Conservation (phyloP, 2,329 filamentous ascomycete genomes). For the Aspergillus felis region DNA sequence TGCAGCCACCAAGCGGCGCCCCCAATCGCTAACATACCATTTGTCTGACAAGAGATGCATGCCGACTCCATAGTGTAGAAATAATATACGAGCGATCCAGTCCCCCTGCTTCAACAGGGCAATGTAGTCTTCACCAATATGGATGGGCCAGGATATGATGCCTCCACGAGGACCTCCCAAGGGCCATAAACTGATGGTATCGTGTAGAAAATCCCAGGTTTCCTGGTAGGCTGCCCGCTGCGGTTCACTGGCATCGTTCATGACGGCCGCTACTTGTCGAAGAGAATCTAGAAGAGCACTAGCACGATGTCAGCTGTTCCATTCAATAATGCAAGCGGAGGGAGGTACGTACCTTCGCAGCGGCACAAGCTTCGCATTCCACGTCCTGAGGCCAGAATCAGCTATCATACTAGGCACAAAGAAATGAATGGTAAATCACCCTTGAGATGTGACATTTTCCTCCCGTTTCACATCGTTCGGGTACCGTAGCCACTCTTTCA, state of each 20-base stretch:
- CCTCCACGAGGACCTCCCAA: constrained; percentile 25
- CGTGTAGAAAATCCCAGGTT: constrained; percentile 24
- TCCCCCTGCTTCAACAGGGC: constrained; percentile 24
- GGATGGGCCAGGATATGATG: constrained; percentile 28
- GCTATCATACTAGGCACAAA: not conserved
- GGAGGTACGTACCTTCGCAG: constrained; percentile 10
- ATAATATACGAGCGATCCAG: constrained; percentile 29
- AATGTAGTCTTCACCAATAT: constrained; percentile 25
- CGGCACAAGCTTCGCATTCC: constrained; percentile 10
- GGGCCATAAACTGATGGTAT: constrained; percentile 27
- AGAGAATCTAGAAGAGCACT: constrained; percentile 26
- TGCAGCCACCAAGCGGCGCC: constrained; percentile 26
- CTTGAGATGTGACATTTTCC: constrained; percentile 9
- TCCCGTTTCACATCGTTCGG: constrained; percentile 7
- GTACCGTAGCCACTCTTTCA: constrained; percentile 24
- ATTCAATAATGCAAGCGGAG: not conserved
- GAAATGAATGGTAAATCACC: not conserved
- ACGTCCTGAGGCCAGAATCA: constrained; percentile 1
- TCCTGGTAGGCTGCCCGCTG: constrained; percentile 16
- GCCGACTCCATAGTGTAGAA: constrained; percentile 27
- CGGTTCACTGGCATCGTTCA: constrained; percentile 12
- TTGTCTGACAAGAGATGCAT: constrained; percentile 31
- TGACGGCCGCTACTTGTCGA: constrained; percentile 10
- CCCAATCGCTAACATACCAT: constrained; percentile 32
- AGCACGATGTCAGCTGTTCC: constrained; percentile 2